Evolutionary conservation across 2,329 filamentous ascomycete species (phyloP), one percentile per base, ranked within the genome.

Genomic region (Bipolaris sorokiniana): DNA sequence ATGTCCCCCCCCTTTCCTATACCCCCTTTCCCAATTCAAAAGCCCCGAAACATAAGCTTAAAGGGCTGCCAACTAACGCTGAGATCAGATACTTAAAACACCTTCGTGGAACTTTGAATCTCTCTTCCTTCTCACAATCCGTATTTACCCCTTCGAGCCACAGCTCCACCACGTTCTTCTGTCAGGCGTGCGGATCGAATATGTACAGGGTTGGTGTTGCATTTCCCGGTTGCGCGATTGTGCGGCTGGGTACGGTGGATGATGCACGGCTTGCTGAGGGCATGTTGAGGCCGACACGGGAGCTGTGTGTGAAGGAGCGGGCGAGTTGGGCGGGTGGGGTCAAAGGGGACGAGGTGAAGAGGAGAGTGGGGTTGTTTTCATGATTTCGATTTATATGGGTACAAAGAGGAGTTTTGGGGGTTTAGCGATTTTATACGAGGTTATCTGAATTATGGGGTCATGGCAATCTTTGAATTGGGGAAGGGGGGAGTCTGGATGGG

Each of bases 91-190:
- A 59, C 13, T 67, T 87, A 0, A 78, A 66, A 38, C 81, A 86
- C 62, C 9, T 84, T 0, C 82, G 84, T 4, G 84, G 85, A 2
- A 72, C 2, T 72, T 72, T 1, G 80, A 82, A 0, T 81, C 80
- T 11, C 76, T 87, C 3, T 82, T 68, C 28, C 61, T 87, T 73
- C 44, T 56, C 62, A 4, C 81, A 86, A 31, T 38, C 31, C 1
- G 41, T 48, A 1, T 69, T 65, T 7, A 48, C 52, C 3, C 45
- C 50, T 1, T 49, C 41, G 1, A 48, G 56, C 0, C 44, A 57
- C 1, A 28, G 16, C 10, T 89, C 89, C 86, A 83, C 82, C 7
- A 88, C 88, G 65, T 77, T 80, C 66, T 89, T 89, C 71, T 89
- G 87, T 62, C 74, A 67, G 0, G 82, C 77, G 0, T 89, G 87